Evolutionary conservation across 2,329 filamentous ascomycete genomes (phyloP), one percentile per base, ranked within the genome.

Genomic region (Cadophora luteo-olivacea): DNA sequence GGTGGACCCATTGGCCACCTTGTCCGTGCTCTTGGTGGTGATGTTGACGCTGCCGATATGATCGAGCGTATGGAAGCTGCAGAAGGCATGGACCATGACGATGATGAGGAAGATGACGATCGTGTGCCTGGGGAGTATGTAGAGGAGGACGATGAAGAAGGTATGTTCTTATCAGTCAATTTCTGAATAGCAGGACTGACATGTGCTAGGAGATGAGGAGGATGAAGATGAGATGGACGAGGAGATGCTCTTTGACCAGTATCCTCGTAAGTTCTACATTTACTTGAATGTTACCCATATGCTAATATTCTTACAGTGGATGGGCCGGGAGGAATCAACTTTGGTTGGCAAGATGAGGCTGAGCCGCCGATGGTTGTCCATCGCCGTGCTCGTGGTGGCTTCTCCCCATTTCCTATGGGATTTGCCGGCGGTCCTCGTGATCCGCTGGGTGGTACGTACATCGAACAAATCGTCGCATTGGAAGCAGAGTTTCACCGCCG

Each of bases 211-310:
- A 38, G 92, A 93, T 58, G 90, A 92, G 22, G 91, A 92, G 51
- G 89, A 90, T 54, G 88, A 90, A 25, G 87, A 89, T 36, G 87
- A 89, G 19, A 86, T 91, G 73, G 89, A 90, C 55, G 91, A 88
- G 24, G 86, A 89, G 65, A 89, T 88, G 74, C 82, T 86, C 68
- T 89, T 88, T 69, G 87, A 89, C 69, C 86, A 87, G 29, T 87
- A 86, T 78, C 83, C 85, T 68, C 82, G 86, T 88, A 82, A 80
- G 85, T 83, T 29, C 22, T 12, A 9, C 9, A 22, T 0, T 38
- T 7, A 1, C 24, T 14, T n/a, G 4, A 29, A 14, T 3, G n/a
- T 6, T 25, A 38, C 5, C 14, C 19, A 22, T 6, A 32, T 33
- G 32, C 65, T 67, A 16, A 67, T 29, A 52, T 60, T 11, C 49